phyloP scores from a whole-genome alignment of 345 rosid species.

The Limnanthes douglasii region DNA sequence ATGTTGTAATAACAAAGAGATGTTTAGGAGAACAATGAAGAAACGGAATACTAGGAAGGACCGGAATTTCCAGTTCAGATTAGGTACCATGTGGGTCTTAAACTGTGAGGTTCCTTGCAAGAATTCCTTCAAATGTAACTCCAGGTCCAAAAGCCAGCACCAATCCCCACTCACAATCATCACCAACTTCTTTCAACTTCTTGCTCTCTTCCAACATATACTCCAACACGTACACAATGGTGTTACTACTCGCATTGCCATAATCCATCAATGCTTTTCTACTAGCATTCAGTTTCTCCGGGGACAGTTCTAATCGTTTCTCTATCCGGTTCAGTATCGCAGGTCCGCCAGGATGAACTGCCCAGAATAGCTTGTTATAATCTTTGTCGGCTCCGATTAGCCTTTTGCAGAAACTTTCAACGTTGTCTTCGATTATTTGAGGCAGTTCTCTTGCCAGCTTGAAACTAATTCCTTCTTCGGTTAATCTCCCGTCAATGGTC shows the following conservation, averaged over 20 bases:
- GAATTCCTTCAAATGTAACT: conserved; percentile 91
- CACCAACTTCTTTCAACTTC: conserved; percentile 18
- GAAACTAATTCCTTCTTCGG: conserved; percentile 88
- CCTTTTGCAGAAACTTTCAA: conserved; percentile 63
- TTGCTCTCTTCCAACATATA: conserved; percentile 72
- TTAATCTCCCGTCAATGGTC: conserved; percentile 73
- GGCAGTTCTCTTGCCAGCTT: conserved; percentile 84
- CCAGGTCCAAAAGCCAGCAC: conserved; percentile 96
- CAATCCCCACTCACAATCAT: conserved; percentile 52
- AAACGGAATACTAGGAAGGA: too few species aligned
- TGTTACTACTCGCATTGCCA: conserved; percentile 91
- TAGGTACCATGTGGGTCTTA: too few species aligned
- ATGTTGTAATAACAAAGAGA: too few species aligned
- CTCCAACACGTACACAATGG: conserved; percentile 82
- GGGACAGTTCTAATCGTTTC: conserved; percentile 52
- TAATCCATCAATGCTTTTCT: conserved; percentile 82
- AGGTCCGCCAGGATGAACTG: conserved; percentile 98
- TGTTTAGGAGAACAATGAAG: too few species aligned
- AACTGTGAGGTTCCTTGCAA: conserved; percentile 61
- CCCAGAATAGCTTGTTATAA: conserved; percentile 83
- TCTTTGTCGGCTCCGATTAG: conserved; percentile 34
- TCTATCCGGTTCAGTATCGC: conserved; percentile 84
- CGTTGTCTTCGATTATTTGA: conserved; percentile 76
- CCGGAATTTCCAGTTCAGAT: too few species aligned
- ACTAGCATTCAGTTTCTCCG: conserved; percentile 70